phyloP scores from a whole-genome alignment of 139 green algal genomes.

The Zygnema circumcarinatum region DNA sequence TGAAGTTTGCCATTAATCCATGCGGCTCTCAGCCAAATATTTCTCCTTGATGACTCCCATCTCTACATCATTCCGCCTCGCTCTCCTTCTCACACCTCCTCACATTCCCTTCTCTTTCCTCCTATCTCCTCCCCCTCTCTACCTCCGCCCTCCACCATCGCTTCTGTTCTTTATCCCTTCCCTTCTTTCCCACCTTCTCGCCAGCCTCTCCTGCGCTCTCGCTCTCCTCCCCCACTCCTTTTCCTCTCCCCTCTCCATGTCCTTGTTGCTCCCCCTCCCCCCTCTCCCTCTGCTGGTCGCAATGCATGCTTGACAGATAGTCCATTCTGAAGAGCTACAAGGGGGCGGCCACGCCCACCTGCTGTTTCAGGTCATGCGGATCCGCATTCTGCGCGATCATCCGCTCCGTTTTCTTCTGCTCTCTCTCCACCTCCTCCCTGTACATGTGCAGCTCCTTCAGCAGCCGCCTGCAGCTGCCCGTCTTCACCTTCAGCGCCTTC shows the following conservation, averaged over 20 bases:
- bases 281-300: neutral
- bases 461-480: neutral
- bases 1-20: neutral
- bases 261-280: neutral
- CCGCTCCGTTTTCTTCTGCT: neutral
- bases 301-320: neutral
- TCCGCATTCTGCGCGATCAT: neutral
- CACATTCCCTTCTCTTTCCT: neutral
- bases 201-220: neutral
- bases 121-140: neutral
- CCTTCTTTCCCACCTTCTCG: neutral
- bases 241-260: neutral
- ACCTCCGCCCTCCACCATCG: neutral
- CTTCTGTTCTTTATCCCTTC: neutral
- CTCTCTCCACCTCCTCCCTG: neutral
- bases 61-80: neutral
- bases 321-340: neutral
- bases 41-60: too few species aligned
- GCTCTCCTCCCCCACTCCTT: neutral
- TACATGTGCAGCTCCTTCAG: neutral
- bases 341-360: neutral
- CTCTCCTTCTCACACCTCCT: neutral
- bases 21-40: neutral
- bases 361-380: neutral
- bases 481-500: neutral